Percentiles rank a stretch among this genome's conserved stretches.
Evolutionary conservation across 2,329 filamentous ascomycete species (phyloP).

Genomic region (Zymoseptoria passerinii): DNA sequence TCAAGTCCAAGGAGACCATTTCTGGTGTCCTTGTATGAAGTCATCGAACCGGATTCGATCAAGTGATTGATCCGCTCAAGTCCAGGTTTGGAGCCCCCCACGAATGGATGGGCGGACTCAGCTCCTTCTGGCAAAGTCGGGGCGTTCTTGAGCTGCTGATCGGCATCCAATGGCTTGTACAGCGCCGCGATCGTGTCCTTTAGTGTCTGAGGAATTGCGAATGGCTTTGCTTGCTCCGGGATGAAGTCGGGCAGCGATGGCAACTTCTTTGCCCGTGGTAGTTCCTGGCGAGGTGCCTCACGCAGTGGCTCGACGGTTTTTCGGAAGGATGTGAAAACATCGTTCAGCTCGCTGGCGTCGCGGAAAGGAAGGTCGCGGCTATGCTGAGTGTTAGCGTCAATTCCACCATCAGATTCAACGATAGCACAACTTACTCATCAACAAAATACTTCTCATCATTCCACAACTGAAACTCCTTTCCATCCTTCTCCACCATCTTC

Average conservation of each 20-base stretch:
- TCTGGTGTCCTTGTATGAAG: conserved; percentile 59
- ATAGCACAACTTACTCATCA: conserved; percentile 56
- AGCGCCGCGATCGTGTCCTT: conserved; percentile 49
- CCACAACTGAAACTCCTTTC: conserved; percentile 57
- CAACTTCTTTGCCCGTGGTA: conserved; percentile 50
- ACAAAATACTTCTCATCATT: conserved; percentile 70
- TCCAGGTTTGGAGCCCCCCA: conserved; percentile 57
- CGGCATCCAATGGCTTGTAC: conserved; percentile 47
- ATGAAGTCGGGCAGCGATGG: conserved; percentile 51
- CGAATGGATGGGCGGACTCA: conserved; percentile 56
- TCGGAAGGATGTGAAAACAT: conserved; percentile 67
- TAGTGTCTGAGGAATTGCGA: conserved; percentile 51
- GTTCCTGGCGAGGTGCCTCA: conserved; percentile 50
- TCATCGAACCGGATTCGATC: conserved; percentile 52
- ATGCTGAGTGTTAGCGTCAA: not conserved
- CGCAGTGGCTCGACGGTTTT: conserved; percentile 66
- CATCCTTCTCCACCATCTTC: conserved; percentile 44
- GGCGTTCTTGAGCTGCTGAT: conserved; percentile 42
- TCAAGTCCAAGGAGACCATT: conserved; percentile 63
- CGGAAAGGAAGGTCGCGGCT: conserved; percentile 56
- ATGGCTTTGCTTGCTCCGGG: conserved; percentile 53
- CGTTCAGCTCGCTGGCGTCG: conserved; percentile 53
- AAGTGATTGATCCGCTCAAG: conserved; percentile 53
- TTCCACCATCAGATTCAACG: not conserved
- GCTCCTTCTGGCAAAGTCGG: conserved; percentile 47